Evolutionary conservation across 305 asterid species (phyloP).

Genomic region (Solanum hybrid): DNA sequence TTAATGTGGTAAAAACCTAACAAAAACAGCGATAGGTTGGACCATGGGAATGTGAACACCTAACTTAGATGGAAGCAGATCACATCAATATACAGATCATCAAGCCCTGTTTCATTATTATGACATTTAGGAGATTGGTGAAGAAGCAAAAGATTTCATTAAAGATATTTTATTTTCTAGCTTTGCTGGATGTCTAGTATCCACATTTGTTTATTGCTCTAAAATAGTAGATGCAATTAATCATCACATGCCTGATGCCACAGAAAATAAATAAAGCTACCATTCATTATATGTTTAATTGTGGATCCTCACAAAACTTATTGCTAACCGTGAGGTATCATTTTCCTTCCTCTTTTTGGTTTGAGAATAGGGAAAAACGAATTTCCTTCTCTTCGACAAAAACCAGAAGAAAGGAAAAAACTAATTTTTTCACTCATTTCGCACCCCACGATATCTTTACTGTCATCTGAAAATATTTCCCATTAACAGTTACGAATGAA

Average conservation of each 20-base stretch:
- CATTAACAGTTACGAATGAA: not conserved
- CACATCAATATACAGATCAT: conserved; percentile 2
- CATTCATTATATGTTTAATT: not conserved
- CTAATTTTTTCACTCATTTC: not conserved
- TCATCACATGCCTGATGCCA: not conserved
- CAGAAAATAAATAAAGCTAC: not conserved
- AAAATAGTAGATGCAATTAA: not conserved
- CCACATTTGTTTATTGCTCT: not conserved
- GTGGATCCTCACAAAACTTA: not conserved
- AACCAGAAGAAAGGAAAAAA: not conserved
- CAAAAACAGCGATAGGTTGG: not conserved
- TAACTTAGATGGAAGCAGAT: not conserved
- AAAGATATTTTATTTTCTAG: not conserved
- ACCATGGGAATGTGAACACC: not conserved
- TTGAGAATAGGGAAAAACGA: not conserved
- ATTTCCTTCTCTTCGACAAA: not conserved
- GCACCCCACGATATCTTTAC: not conserved
- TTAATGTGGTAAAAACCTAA: not conserved
- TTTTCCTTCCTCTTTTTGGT: not conserved
- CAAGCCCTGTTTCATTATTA: not conserved
- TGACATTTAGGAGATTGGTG: not conserved
- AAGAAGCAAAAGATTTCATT: not conserved
- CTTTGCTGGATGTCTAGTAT: not conserved
- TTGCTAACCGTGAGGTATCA: not conserved
- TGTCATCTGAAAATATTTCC: not conserved